Conservation (phyloP, 176 grass and related monocot genomes). For the Aegilops sharonensis region DNA sequence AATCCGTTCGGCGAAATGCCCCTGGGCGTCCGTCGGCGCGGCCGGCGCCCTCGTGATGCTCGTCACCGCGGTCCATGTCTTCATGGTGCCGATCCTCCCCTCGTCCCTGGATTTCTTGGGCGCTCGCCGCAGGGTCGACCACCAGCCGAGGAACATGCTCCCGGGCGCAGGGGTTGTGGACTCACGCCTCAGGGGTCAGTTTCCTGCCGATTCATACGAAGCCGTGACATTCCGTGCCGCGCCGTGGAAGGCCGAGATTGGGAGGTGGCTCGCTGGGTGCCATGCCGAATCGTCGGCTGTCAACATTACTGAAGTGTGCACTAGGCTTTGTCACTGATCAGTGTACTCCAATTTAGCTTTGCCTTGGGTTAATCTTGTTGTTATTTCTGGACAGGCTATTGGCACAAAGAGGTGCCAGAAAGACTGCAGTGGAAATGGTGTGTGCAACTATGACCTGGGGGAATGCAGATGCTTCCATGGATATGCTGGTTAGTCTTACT, state of each 20-base stretch:
- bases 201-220: constrained; percentile 48
- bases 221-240: constrained; percentile 52
- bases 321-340: neutral
- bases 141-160: constrained; percentile 3
- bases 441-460: constrained; percentile 83
- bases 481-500: constrained; percentile 68
- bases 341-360: constrained; percentile 4
- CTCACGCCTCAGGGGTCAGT: constrained; percentile 37
- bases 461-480: constrained; percentile 97
- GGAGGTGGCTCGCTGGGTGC: constrained; percentile 75
- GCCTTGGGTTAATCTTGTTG: constrained; percentile 9
- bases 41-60: constrained; percentile 42
- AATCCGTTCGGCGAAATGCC: constrained; percentile 53
- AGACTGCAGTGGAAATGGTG: constrained; percentile 60
- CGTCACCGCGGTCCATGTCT: constrained; percentile 43
- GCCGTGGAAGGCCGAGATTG: constrained; percentile 74
- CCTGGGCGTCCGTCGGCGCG: constrained; percentile 33
- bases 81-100: constrained; percentile 55
- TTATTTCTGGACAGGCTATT: constrained; percentile 44
- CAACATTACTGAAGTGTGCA: constrained; percentile 56
- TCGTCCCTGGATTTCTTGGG: constrained; percentile 50
- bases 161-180: constrained; percentile 12
- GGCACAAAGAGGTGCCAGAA: constrained; percentile 49
- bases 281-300: constrained; percentile 38
- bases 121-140: neutral